A percentile compares a stretch with the other conserved stretches of the same genome.
These are phyloP conservation scores for Leptomonas seymouri DNA, from an alignment of 208 protist species.

Conservation along the genomic window DNA sequence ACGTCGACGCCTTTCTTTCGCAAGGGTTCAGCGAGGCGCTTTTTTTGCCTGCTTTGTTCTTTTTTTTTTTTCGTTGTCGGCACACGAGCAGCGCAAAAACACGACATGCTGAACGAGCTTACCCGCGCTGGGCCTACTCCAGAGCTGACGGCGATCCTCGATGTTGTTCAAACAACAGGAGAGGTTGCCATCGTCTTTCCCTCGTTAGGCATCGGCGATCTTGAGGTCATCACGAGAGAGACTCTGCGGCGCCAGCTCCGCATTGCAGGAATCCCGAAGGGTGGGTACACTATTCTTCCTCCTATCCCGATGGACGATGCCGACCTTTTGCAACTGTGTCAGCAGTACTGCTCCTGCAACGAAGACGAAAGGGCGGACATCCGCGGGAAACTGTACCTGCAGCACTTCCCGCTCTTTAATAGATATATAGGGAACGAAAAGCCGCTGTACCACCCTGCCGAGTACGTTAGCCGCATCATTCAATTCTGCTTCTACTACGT, in stretches of 20 bases:
- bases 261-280: conserved; percentile 66
- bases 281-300: conserved; percentile 74
- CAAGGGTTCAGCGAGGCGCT: too few relatives aligned
- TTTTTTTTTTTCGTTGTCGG: not conserved
- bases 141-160: conserved; percentile 31
- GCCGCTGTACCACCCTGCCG: conserved; percentile 69
- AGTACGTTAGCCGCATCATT: conserved; percentile 67
- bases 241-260: conserved; percentile 62
- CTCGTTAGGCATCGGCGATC: conserved; percentile 50
- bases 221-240: conserved; percentile 71
- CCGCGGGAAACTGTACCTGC: conserved; percentile 42
- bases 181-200: conserved; percentile 66
- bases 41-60: not conserved
- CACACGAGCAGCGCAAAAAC: not conserved
- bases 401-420: conserved; percentile 49
- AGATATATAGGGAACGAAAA: conserved; percentile 19
- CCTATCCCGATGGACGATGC: conserved; percentile 57
- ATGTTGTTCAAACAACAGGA: conserved; percentile 63
- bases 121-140: conserved; percentile 14
- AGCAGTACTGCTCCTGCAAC: conserved; percentile 48
- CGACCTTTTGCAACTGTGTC: conserved; percentile 62
- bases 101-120: conserved; percentile 15
- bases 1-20: too few relatives aligned
- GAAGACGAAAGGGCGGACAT: conserved; percentile 46
- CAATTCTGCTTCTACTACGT: conserved; percentile 55